Evolutionary conservation across 1,139 yeast species (phyloP).

Genomic region (Geotrichum klebahnii): DNA sequence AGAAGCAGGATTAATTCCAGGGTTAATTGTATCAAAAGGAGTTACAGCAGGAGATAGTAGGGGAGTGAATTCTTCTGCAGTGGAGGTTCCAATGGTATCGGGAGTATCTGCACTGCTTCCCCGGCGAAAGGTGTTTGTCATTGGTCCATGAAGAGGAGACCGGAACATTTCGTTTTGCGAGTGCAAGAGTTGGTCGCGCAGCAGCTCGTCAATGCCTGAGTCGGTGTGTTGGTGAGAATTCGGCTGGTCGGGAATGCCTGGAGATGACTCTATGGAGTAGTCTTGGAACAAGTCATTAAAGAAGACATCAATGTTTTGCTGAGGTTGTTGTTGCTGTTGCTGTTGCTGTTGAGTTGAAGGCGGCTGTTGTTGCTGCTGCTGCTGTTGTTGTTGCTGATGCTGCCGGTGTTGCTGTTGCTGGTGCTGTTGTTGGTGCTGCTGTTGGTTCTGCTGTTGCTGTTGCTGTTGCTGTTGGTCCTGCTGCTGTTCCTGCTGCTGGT

Average conservation of each 20-base stretch:
- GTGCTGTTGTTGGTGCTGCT: no score
- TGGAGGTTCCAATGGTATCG: slow-evolving; percentile 2
- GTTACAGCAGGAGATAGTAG: slow-evolving; percentile 71
- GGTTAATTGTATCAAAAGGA: slow-evolving; percentile 48
- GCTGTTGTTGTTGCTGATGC: no score
- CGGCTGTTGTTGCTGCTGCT: no score
- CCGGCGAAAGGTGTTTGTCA: neutral
- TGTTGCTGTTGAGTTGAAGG: neutral
- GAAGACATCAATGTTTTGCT: slow-evolving; percentile 10
- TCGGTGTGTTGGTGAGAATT: neutral
- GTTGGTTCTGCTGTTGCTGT: neutral
- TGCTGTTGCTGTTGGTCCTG: neutral
- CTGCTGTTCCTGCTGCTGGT: no score
- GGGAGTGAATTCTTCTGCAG: slow-evolving; percentile 53
- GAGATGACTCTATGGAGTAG: slow-evolving; percentile 11
- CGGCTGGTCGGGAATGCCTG: neutral
- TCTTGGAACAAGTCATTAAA: slow-evolving; percentile 9
- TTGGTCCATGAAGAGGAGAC: slow-evolving; percentile 5
- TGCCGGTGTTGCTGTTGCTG: no score
- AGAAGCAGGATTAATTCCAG: slow-evolving; percentile 25
- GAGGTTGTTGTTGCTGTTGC: no score
- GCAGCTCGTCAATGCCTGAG: slow-evolving; percentile 6
- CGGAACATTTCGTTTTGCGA: neutral
- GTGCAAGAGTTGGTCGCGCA: slow-evolving; percentile 2
- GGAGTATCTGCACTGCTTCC: slow-evolving; percentile 2